Base-by-base conservation (phyloP, 1,284 basidiomycete species). In the Trametes hirsuta region DNA sequence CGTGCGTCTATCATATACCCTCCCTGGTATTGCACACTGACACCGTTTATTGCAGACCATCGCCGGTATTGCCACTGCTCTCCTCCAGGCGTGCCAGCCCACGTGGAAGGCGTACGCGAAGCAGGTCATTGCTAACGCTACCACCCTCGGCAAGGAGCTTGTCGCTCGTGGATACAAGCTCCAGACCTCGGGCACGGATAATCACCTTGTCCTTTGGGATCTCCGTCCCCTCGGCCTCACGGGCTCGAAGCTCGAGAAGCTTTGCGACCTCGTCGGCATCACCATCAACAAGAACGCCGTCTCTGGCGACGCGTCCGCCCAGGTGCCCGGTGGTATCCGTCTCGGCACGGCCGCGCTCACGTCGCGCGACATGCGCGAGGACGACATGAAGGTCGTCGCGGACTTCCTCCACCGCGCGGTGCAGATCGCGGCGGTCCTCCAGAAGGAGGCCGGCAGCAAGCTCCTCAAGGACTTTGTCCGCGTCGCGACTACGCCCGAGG, bases 141-240 rank as follows among this genome's bases (percentile, higher is more conserved):
- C 79, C 61, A 84, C 92, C 46, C 85, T 98, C 66, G 93, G 87
- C 48, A 74, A 80, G 18, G 81, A 85, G 67, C 88, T 98, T 62
- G 80, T 87, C 66, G 80, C 81, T 64, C 82, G 91, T 72, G 92
- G 93, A 30, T 97, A 99, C 87, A 94, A 91, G 79, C 92, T 99
- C 65, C 97, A 98, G 81, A 99, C 97, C 36, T 90, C 88, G 62
- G 97, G 97, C 61, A 95, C 95, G 14, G 97, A 98, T 77, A 98
- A 96, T 85, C 97, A 99, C 79, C 88, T 99, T 64, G 90, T 98
- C 61, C 91, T 99, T 51, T 98, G 96, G 96, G 97, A 99, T 76
- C 84, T 99, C 64, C 88, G 97, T 54, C 97, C 97, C 25, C 84
- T 98, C 67, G 93, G 94, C 57, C 81, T 99, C 72, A 98, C 97